Evolutionary conservation across 805 yeast species (phyloP), one percentile per base, ranked within the genome.

Genomic region (Ogataea nonfermentans): DNA sequence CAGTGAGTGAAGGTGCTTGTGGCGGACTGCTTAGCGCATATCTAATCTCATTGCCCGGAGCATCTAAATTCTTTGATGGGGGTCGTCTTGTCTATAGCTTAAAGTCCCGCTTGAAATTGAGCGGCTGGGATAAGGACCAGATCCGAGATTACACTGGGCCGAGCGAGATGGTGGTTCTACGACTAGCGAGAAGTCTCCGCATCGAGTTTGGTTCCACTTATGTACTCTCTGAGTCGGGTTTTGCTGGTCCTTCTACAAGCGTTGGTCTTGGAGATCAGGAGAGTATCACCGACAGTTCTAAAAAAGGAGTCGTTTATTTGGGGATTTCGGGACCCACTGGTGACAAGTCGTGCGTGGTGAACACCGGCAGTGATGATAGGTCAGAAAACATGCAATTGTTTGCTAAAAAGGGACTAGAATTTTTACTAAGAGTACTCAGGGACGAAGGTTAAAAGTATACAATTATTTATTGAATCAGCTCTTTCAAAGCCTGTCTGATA

Each of bases 1-100:
- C 95, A 0, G 82, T 84, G 1, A 79, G 90, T 5, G 96, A 87
- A 53, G 89, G 90, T 2, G 95, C 95, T 0, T 87, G 95, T 59
- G 96, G 96, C 7, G 96, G 96, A 0, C 69, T 87, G 11, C 65
- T 87, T 6, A 81, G 93, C 3, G 85, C 95, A 1, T 86, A 84
- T 53, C 59, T 87, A 14, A 88, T 88, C 5, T 76, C 91, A 1
- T 78, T 84, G 3, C 90, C 95, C 0, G 95, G 96, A 4, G 95
- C 95, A 0, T 82, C 93, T 8, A 65, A 71, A 43, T 88, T 84
- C 63, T 87, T 82, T 52, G 84, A 84, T 43, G 96, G 96, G 13
- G 90, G 95, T 0, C 80, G 90, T 10, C 63, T 87, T 39, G 82
- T 88, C 2, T 87, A 87, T 59, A 81, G 91, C 44, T 66, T 88